These are phyloP conservation scores for Botryotinia calthae DNA, from an alignment of 2,329 filamentous ascomycete species.

Conservation along the genomic window DNA sequence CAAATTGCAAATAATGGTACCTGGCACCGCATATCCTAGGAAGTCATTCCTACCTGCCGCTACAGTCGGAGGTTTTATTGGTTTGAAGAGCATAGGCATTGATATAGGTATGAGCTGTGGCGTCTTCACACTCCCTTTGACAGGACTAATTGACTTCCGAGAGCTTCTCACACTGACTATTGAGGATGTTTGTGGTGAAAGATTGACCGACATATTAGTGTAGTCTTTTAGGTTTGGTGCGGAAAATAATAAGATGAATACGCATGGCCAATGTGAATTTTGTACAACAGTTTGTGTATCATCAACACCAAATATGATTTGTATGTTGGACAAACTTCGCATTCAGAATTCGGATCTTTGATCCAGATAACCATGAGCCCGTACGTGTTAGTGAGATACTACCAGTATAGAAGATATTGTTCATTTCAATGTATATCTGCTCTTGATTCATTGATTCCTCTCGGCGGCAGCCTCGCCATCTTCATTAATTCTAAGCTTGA, in stretches of 20 bases:
- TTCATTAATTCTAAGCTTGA: neutral
- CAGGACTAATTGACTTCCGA: neutral
- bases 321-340: neutral
- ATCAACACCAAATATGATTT: neutral
- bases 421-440: neutral
- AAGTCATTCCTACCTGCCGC: neutral
- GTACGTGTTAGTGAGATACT: neutral
- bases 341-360: neutral
- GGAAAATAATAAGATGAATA: too few species aligned
- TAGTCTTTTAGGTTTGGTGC: too few species aligned
- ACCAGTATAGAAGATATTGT: neutral
- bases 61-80: too few species aligned
- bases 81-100: too few species aligned
- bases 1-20: constrained; percentile 18
- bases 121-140: neutral
- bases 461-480: neutral
- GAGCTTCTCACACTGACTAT: neutral
- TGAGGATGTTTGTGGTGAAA: neutral
- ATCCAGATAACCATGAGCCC: neutral
- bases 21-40: neutral
- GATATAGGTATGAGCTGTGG: too few species aligned
- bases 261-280: neutral
- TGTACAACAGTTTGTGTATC: neutral
- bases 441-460: neutral
- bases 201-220: too few species aligned